These are phyloP conservation scores for Sporothrix sp. DNA, from an alignment of 2,329 filamentous ascomycete genomes.

Conservation along the genomic window DNA sequence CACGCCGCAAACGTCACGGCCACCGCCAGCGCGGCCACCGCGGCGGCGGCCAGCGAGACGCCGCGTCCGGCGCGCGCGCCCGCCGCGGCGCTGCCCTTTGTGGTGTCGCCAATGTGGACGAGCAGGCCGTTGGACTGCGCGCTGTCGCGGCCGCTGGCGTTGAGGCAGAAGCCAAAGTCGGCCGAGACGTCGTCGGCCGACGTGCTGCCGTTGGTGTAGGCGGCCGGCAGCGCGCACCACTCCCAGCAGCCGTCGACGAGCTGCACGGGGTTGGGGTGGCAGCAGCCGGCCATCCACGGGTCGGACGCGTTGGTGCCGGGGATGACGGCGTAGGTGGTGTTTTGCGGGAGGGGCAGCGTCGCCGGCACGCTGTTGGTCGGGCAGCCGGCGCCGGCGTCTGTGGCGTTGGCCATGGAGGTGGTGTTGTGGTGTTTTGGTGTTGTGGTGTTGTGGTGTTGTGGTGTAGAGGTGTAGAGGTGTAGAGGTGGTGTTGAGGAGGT, in stretches of 20 bases:
- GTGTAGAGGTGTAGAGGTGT: no score
- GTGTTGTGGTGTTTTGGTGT: not conserved
- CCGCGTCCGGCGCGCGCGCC: no score
- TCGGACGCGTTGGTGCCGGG: slow-evolving; percentile 9
- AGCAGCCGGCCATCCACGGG: slow-evolving; percentile 1
- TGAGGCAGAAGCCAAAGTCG: not conserved
- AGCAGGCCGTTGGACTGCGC: slow-evolving; percentile 2
- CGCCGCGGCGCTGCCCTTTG: not conserved
- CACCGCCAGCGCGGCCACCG: slow-evolving; percentile 23
- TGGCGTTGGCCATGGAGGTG: slow-evolving; percentile 3
- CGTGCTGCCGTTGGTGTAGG: not conserved
- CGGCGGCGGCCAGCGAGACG: slow-evolving; percentile 22
- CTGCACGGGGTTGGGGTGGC: slow-evolving; percentile 4
- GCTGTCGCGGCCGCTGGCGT: not conserved
- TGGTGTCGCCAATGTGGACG: not conserved
- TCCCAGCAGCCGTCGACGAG: slow-evolving; percentile 5
- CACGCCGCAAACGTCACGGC: not conserved
- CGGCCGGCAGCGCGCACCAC: not conserved
- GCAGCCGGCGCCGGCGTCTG: not conserved
- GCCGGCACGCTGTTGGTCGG: slow-evolving; percentile 4
- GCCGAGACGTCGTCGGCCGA: not conserved
- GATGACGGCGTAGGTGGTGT: slow-evolving; percentile 6
- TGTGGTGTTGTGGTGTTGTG: no score
- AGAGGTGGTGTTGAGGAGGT: no score
- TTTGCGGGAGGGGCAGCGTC: slow-evolving; percentile 1